Percentiles rank a stretch among this genome's conserved stretches.
These are phyloP conservation scores for Neurospora sp. DNA, from an alignment of 495 filamentous ascomycete genomes.

Conservation along the genomic window DNA sequence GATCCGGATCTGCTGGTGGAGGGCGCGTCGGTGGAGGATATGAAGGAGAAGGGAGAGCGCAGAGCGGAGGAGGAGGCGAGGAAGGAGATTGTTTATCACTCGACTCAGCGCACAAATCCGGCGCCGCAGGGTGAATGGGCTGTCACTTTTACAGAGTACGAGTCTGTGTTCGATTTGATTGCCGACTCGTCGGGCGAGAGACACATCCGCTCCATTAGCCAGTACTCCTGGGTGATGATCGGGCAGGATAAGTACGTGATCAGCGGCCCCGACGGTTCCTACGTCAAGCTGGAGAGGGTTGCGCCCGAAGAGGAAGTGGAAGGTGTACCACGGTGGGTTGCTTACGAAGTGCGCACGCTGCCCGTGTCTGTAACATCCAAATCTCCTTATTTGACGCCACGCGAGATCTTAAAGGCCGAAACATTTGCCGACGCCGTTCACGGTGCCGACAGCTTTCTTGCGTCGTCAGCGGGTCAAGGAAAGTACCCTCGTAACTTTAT, in stretches of 20 bases:
- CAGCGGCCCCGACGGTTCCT: conserved; percentile 41
- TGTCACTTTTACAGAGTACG: conserved; percentile 78
- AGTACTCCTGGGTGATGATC: conserved; percentile 71
- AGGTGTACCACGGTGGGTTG: conserved; percentile 13
- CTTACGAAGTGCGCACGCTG: conserved; percentile 29
- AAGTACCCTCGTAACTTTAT: conserved; percentile 58
- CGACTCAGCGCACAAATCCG: conserved; percentile 5
- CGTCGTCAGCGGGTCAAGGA: background rate
- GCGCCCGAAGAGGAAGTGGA: conserved; percentile 7
- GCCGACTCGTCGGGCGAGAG: conserved; percentile 67
- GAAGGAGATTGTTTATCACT: conserved; percentile 7
- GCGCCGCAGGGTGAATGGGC: conserved; percentile 8
- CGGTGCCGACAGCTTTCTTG: conserved; percentile 49
- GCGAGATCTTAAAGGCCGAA: conserved; percentile 46
- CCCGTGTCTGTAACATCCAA: conserved; percentile 25
- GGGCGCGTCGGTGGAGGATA: conserved; percentile 44
- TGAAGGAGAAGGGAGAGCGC: conserved; percentile 42
- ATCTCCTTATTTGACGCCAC: conserved; percentile 54
- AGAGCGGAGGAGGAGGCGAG: conserved; percentile 28
- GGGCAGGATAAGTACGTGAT: conserved; percentile 56
- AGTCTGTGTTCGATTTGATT: conserved; percentile 78
- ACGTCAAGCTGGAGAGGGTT: conserved; percentile 51
- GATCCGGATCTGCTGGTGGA: conserved; percentile 73
- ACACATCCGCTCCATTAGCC: conserved; percentile 68
- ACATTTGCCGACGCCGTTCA: conserved; percentile 65